Conservation (phyloP, 768 basidiomycete genomes). For the Hortiboletus campestris region DNA sequence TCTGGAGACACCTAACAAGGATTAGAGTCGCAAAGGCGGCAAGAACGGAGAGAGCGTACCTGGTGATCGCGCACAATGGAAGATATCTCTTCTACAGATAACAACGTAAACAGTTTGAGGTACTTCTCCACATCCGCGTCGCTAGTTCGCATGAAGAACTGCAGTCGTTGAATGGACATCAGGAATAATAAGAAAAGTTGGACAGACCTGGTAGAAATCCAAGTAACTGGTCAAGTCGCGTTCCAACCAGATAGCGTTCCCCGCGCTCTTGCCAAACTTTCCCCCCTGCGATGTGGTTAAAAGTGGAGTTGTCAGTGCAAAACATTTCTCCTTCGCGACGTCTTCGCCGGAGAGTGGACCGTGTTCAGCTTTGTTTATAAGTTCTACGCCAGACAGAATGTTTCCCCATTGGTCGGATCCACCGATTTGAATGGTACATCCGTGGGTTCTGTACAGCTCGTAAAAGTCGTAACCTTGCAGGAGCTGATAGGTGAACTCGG, state of each 20-base stretch:
- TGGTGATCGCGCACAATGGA: conserved; percentile 56
- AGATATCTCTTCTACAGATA: conserved; percentile 57
- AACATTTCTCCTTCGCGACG: conserved; percentile 43
- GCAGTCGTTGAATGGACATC: background rate
- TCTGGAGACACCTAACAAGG: conserved; percentile 32
- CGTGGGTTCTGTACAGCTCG: conserved; percentile 58
- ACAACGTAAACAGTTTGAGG: conserved; percentile 79
- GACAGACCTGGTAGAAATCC: conserved; percentile 90
- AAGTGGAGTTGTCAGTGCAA: conserved; percentile 90
- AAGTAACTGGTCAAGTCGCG: conserved; percentile 74
- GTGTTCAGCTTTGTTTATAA: conserved; percentile 60
- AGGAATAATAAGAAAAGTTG: background rate
- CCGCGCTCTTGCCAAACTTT: conserved; percentile 97
- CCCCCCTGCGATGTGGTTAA: conserved; percentile 86
- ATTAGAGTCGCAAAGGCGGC: background rate
- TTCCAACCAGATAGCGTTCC: conserved; percentile 94
- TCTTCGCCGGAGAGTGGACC: background rate
- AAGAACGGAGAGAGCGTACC: conserved; percentile 34
- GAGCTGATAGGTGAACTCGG: conserved; percentile 96
- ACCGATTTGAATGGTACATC: conserved; percentile 86
- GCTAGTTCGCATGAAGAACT: conserved; percentile 88
- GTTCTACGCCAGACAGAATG: conserved; percentile 88
- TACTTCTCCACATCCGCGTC: conserved; percentile 81
- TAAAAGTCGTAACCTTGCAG: conserved; percentile 97
- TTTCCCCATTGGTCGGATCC: conserved; percentile 99